phyloP scores from a whole-genome alignment of 768 basidiomycete genomes.

The Trametes punicea region DNA sequence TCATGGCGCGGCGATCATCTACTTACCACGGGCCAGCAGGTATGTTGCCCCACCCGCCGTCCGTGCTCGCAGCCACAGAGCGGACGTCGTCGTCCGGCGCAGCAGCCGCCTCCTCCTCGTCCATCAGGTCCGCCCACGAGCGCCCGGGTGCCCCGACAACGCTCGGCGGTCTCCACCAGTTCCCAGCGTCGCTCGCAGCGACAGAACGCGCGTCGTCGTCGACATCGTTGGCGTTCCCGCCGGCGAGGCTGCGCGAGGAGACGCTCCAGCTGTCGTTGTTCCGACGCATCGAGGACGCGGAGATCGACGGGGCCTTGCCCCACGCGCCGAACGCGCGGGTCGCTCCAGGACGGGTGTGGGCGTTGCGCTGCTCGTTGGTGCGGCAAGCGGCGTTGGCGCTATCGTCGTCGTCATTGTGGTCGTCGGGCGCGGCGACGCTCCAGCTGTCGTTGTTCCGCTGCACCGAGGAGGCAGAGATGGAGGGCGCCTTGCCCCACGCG shows the following conservation, averaged over 20 bases:
- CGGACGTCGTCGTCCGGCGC: constrained; percentile 1
- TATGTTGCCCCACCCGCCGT: constrained; percentile 14
- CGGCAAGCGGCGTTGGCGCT: background rate
- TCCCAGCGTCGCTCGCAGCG: constrained; percentile 3
- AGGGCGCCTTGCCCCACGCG: constrained; percentile 10
- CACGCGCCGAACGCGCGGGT: background rate
- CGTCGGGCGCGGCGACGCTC: background rate
- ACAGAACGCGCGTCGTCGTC: constrained; percentile 1
- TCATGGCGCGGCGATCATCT: no score
- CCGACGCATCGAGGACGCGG: constrained; percentile 7
- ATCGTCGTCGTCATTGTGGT: background rate
- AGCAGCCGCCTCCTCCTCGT: background rate
- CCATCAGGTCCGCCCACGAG: constrained; percentile 3
- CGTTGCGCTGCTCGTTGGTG: no score
- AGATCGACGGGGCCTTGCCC: constrained; percentile 10
- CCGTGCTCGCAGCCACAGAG: constrained; percentile 13
- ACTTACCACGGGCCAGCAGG: constrained; percentile 19
- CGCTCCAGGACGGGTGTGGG: background rate
- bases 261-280: constrained; percentile 14
- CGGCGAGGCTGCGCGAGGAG: background rate
- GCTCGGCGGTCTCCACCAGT: constrained; percentile 10
- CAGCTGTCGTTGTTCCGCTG: constrained; percentile 12
- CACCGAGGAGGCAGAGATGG: constrained; percentile 4
- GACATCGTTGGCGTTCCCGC: background rate
- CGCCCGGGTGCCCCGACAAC: background rate